Percentiles rank a stretch among this genome's conserved stretches.
phyloP scores from a whole-genome alignment of 306 rosid species.

The Nissolia schottii region DNA sequence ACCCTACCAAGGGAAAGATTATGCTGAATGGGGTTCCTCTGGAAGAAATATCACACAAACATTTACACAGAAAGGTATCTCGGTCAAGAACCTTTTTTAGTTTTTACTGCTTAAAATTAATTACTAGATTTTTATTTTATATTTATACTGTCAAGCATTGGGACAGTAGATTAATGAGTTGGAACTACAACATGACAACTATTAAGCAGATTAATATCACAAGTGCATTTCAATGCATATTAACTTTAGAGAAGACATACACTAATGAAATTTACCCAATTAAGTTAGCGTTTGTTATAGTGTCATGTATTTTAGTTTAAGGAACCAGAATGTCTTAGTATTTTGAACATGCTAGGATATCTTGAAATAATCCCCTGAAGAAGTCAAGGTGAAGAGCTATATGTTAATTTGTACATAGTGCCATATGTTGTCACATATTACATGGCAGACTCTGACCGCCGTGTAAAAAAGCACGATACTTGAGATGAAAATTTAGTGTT shows the following conservation, averaged over 20 bases:
- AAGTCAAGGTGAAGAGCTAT: not conserved
- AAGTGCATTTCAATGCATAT: not conserved
- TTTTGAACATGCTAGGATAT: not conserved
- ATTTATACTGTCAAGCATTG: not conserved
- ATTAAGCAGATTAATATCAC: not conserved
- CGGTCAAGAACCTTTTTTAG: not conserved
- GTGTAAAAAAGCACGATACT: not conserved
- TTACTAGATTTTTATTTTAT: not conserved
- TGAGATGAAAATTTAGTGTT: not conserved
- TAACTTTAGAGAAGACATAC: not conserved
- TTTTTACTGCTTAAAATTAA: not conserved
- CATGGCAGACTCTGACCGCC: not conserved
- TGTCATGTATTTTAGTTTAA: not conserved
- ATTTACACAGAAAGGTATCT: conserved; percentile 73
- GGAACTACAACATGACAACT: conserved; percentile 3
- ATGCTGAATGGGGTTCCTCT: conserved; percentile 68
- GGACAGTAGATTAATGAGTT: not conserved
- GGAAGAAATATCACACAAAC: conserved; percentile 68
- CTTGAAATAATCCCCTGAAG: not conserved
- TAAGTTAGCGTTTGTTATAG: not conserved
- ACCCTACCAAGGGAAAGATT: conserved; percentile 71
- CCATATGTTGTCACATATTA: not conserved
- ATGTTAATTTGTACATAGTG: not conserved
- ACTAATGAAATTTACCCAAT: not conserved
- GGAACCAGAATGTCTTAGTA: not conserved